These are phyloP conservation scores for Phytophthora fragariae DNA, from an alignment of 352 stramenopile species.

Conservation along the genomic window DNA sequence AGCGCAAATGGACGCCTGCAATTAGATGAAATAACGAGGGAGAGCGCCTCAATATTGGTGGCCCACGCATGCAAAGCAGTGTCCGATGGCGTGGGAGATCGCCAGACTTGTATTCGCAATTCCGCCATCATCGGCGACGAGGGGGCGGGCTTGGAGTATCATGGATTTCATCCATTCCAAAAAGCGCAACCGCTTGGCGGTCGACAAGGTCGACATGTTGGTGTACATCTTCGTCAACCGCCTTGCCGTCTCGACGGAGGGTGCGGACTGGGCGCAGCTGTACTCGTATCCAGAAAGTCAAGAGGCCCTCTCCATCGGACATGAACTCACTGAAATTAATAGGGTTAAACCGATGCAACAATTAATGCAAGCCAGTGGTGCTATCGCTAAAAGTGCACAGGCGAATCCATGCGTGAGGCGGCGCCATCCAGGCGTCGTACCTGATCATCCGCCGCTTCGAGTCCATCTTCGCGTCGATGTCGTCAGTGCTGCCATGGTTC, in stretches of 20 bases:
- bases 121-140: background rate
- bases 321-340: too few species aligned
- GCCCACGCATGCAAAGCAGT: background rate
- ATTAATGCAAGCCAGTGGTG: too few species aligned
- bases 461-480: too few species aligned
- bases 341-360: too few species aligned
- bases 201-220: background rate
- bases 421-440: too few species aligned
- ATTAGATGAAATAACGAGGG: background rate
- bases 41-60: background rate
- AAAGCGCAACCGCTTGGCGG: background rate
- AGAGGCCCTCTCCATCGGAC: background rate
- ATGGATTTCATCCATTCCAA: background rate
- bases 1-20: background rate
- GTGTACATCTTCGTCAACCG: background rate
- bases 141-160: background rate
- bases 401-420: too few species aligned
- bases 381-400: too few species aligned
- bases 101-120: background rate
- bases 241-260: background rate
- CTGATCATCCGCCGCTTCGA: too few species aligned
- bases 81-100: background rate
- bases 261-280: background rate
- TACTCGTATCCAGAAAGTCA: background rate
- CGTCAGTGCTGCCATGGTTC: too few species aligned